Conservation (phyloP, 345 rosid genomes). For the Hevea brasiliensis region DNA sequence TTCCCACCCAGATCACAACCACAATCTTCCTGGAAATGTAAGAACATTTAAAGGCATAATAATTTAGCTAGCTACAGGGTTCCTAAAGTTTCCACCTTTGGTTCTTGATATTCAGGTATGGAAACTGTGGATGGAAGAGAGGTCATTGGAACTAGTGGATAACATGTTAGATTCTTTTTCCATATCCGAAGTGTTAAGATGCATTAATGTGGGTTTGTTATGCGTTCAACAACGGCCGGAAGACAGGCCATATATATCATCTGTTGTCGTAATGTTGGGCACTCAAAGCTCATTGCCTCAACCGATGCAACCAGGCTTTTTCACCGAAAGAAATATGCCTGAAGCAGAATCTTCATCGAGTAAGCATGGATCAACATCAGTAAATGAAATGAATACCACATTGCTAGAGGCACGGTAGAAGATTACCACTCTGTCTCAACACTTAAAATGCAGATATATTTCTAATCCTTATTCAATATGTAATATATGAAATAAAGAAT, state of each 20-base stretch:
- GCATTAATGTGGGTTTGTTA: neutral
- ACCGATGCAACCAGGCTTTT: neutral
- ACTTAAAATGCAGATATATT: too few species aligned
- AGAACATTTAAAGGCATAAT: too few species aligned
- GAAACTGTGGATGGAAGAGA: neutral
- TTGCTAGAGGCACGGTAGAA: neutral
- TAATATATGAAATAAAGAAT: too few species aligned
- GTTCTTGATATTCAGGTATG: neutral
- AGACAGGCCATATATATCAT: constrained; percentile 1
- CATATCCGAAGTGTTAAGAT: neutral
- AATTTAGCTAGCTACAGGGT: too few species aligned
- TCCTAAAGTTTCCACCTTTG: too few species aligned
- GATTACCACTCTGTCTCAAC: too few species aligned
- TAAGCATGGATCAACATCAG: neutral
- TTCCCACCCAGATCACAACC: neutral
- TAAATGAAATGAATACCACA: neutral
- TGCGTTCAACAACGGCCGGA: constrained; percentile 3
- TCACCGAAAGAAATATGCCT: neutral
- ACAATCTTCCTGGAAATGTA: too few species aligned
- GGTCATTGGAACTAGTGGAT: neutral
- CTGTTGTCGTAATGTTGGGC: constrained; percentile 2
- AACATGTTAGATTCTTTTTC: neutral
- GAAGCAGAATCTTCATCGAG: neutral
- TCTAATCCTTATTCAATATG: too few species aligned
- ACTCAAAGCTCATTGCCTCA: neutral